Conservation (phyloP, 2,329 filamentous ascomycete genomes). For the Orbilia oligospora region DNA sequence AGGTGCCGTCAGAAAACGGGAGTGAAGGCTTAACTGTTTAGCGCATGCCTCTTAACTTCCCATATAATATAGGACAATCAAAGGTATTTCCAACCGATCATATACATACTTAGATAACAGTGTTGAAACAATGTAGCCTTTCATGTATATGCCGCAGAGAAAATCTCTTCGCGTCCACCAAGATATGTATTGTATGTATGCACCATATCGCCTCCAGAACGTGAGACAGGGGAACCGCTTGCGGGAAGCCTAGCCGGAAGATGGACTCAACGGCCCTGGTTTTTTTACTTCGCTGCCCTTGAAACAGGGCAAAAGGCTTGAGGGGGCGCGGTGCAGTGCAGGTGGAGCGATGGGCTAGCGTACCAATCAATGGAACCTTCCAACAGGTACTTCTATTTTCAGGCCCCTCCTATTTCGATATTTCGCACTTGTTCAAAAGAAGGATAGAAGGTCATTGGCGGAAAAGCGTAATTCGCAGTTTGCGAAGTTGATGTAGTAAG, state of each 20-base stretch:
- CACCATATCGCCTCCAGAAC: constrained; percentile 11
- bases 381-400: constrained; percentile 19
- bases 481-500: constrained; percentile 45
- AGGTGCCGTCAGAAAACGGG: constrained; percentile 9
- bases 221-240: constrained; percentile 59
- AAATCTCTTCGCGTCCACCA: background rate
- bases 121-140: background rate
- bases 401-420: background rate
- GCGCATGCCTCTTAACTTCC: background rate
- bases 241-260: constrained; percentile 51
- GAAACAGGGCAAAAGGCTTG: constrained; percentile 34
- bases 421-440: constrained; percentile 9
- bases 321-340: constrained; percentile 11
- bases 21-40: constrained; percentile 2
- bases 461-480: constrained; percentile 30
- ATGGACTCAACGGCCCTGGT: constrained; percentile 23
- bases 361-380: constrained; percentile 18
- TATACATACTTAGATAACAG: too few relatives aligned
- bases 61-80: background rate
- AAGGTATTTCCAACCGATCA: constrained; percentile 15
- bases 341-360: constrained; percentile 8
- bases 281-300: constrained; percentile 28
- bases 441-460: background rate
- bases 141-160: constrained; percentile 10
- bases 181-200: too few relatives aligned